A percentile compares a stretch with the other conserved stretches of the same genome.
Evolutionary conservation across 371 early-diverging fungal genomes (phyloP).

Genomic region (Haplosporangium sp.): DNA sequence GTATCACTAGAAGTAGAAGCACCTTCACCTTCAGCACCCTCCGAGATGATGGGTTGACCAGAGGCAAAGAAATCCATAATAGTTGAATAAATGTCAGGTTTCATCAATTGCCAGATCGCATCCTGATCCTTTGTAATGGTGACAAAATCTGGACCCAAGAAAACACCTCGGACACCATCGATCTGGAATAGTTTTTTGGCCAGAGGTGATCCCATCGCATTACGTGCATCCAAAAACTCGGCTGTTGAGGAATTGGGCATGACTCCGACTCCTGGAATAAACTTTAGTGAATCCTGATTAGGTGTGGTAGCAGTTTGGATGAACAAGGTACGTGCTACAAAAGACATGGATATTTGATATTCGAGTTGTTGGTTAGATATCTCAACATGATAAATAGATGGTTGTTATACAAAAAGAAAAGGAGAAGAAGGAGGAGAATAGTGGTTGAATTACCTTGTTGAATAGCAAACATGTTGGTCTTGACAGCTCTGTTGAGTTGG

Average conservation of each 20-base stretch:
- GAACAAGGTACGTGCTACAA: conserved; percentile 86
- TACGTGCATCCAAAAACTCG: conserved; percentile 87
- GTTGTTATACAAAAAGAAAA: too few species aligned
- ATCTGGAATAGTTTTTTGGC: conserved; percentile 91
- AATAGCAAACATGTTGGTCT: conserved; percentile 28
- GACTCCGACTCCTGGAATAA: conserved; percentile 89
- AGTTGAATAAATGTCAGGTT: conserved; percentile 93
- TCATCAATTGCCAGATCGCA: conserved; percentile 93
- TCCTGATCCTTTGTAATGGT: conserved; percentile 90
- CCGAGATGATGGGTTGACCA: conserved; percentile 77
- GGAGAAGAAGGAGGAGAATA: neutral
- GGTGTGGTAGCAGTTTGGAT: conserved; percentile 96
- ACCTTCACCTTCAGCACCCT: conserved; percentile 62
- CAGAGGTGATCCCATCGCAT: conserved; percentile 87
- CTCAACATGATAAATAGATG: too few species aligned
- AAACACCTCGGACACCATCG: conserved; percentile 88
- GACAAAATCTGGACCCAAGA: conserved; percentile 94
- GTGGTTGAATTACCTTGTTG: conserved; percentile 39
- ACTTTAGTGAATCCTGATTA: conserved; percentile 93
- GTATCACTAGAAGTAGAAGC: conserved; percentile 68
- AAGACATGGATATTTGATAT: neutral
- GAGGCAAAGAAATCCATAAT: conserved; percentile 96
- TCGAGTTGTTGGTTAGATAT: too few species aligned
- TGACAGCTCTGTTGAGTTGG: conserved; percentile 19
- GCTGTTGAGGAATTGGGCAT: conserved; percentile 66